Evolutionary conservation across 768 basidiomycete genomes (phyloP), one percentile per base, ranked within the genome.

Genomic region (Kwoniella mangroviensis): DNA sequence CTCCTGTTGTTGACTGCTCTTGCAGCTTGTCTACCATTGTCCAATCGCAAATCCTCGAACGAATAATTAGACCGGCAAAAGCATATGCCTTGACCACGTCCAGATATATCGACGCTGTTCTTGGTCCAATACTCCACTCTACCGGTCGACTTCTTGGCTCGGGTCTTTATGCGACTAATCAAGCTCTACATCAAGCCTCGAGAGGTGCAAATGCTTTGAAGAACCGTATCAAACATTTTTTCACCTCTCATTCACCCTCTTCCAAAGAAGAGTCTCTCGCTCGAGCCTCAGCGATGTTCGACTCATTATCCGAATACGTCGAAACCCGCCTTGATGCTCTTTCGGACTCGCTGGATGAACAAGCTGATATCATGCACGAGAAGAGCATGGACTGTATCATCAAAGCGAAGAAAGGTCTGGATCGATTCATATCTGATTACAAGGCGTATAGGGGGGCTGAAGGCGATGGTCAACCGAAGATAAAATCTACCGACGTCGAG

Each of bases 351-450:
- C 40, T 70, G 34, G 66, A 63, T 4, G 66, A 68, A 10, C 42
- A 68, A 63, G 62, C 62, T n/a, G 62, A 63, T 22, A 43, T 17
- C 19, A 67, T 72, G 53, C 60, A 68, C 12, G 70, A 71, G 28
- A 71, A 63, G 41, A 55, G 70, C 22, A 40, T 53, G 40, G 61
- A 68, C 2, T 52, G 41, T 17, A 55, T 72, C 13, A n/a, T 63
- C 15, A 49, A 72, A 62, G 70, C 70, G 9, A 67, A 55, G 40
- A 57, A 49, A 26, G 70, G 70, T 13, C 41, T 72, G 12, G 51
- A 68, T 51, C 43, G 43, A 40, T 42, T 72, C n/a, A 63, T 72
- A 5, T 19, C 34, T 1, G 70, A 72, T 11, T 41, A 42, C 28
- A 67, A 72, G 34, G 28, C 17, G 43, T 26, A 56, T 26, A 26